Percentiles rank a stretch among this genome's conserved stretches.
These are phyloP conservation scores for Primulina eburnea DNA, from an alignment of 257 asterid genomes.

Conservation along the genomic window DNA sequence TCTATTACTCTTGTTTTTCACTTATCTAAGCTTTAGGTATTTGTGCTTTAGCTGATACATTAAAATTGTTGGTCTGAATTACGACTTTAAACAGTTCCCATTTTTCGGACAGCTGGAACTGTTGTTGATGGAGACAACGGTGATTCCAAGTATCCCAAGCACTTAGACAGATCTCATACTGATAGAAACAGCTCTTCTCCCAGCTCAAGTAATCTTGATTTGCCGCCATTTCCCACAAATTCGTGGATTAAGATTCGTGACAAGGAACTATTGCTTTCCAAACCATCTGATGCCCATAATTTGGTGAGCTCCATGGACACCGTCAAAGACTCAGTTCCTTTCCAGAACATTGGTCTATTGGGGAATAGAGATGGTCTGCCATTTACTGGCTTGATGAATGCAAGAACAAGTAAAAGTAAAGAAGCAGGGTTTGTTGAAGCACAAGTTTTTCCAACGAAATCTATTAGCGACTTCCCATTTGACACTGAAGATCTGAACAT, in stretches of 20 bases:
- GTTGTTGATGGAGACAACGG: conserved; percentile 47
- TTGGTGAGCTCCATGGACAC: conserved; percentile 38
- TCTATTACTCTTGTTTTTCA: background rate
- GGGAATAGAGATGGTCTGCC: conserved; percentile 45
- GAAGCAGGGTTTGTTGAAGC: conserved; percentile 48
- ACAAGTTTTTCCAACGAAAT: conserved; percentile 39
- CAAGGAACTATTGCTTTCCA: conserved; percentile 48
- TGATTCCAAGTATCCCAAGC: conserved; percentile 38
- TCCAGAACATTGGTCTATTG: conserved; percentile 37
- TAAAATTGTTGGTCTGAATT: conserved; percentile 9
- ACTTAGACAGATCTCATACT: conserved; percentile 34
- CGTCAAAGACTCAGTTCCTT: conserved; percentile 34
- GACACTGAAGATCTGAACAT: conserved; percentile 77
- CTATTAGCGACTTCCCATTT: conserved; percentile 45
- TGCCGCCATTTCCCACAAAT: conserved; percentile 43
- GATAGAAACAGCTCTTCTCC: conserved; percentile 42
- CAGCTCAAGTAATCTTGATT: conserved; percentile 49
- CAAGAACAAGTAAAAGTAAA: conserved; percentile 34
- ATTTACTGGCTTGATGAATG: conserved; percentile 38
- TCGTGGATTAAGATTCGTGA: conserved; percentile 57
- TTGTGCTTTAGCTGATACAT: background rate
- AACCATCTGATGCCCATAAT: conserved; percentile 40
- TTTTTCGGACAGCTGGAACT: conserved; percentile 38
- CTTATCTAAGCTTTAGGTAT: conserved; percentile 6
- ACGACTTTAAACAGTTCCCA: background rate